A percentile compares a stretch with the other conserved stretches of the same genome.
These are phyloP conservation scores for Aspergillus egyptiacus DNA, from an alignment of 495 filamentous ascomycete species.

Conservation along the genomic window DNA sequence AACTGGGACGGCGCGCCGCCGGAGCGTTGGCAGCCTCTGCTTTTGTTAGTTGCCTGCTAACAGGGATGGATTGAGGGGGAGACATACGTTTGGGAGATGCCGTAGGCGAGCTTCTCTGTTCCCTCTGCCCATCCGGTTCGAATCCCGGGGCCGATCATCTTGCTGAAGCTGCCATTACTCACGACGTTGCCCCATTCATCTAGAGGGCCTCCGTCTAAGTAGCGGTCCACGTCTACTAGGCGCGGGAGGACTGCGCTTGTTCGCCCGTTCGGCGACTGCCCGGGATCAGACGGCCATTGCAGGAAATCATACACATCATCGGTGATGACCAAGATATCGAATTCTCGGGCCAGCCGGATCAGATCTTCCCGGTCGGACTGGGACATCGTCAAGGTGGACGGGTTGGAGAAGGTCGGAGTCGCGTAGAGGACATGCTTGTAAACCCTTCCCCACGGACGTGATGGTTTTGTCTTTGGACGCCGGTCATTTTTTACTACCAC, in stretches of 20 bases:
- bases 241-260: conserved; percentile 55
- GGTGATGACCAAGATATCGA: conserved; percentile 71
- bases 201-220: conserved; percentile 48
- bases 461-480: conserved; percentile 34
- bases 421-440: conserved; percentile 82
- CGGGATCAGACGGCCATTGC: conserved; percentile 54
- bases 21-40: conserved; percentile 59
- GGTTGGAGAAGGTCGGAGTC: conserved; percentile 79
- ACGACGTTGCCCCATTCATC: conserved; percentile 66
- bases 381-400: conserved; percentile 68
- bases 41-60: background rate
- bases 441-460: conserved; percentile 51
- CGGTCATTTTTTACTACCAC: too few species aligned
- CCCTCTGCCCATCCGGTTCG: conserved; percentile 81
- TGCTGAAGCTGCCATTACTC: conserved; percentile 80
- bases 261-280: conserved; percentile 11
- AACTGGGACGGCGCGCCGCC: conserved; percentile 75
- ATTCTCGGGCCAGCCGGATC: conserved; percentile 60
- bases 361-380: conserved; percentile 53
- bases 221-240: conserved; percentile 69
- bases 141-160: conserved; percentile 72
- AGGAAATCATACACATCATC: conserved; percentile 93
- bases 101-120: conserved; percentile 58
- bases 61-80: background rate
- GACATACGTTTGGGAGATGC: conserved; percentile 58